A percentile compares a stretch with the other conserved stretches of the same genome.
Conservation (phyloP, 1,139 yeast species). For the Lizanozyma gosingica region DNA sequence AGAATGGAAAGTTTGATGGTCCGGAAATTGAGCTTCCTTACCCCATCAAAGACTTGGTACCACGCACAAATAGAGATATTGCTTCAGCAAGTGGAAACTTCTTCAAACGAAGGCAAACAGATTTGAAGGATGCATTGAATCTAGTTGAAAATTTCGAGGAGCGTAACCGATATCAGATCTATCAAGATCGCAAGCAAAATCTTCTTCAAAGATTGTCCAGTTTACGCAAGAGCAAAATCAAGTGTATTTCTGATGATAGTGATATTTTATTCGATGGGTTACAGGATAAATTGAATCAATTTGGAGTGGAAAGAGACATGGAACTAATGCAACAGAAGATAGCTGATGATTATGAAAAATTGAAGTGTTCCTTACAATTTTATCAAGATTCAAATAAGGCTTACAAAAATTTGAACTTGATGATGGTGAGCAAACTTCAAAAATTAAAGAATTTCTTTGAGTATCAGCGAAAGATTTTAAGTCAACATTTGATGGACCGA, state of each 20-base stretch:
- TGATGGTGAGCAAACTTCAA: conserved; percentile 26
- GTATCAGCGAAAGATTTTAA: conserved; percentile 21
- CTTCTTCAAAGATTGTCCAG: conserved; percentile 18
- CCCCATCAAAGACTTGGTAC: conserved; percentile 4
- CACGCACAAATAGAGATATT: conserved; percentile 13
- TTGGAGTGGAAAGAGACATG: conserved; percentile 21
- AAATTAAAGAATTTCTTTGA: conserved; percentile 34
- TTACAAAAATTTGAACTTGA: conserved; percentile 24
- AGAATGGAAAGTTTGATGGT: too few relatives aligned
- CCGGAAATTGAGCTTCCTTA: background rate
- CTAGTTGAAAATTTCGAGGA: conserved; percentile 10
- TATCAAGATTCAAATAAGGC: conserved; percentile 32
- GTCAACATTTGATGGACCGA: conserved; percentile 16
- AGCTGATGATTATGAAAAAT: conserved; percentile 25
- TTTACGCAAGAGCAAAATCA: conserved; percentile 19
- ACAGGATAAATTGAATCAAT: conserved; percentile 7
- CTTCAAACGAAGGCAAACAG: conserved; percentile 18
- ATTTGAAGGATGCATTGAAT: conserved; percentile 10
- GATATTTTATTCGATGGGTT: conserved; percentile 24
- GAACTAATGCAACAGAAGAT: conserved; percentile 28
- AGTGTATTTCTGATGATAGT: conserved; percentile 13
- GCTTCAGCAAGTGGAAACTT: conserved; percentile 16
- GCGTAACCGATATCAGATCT: conserved; percentile 14
- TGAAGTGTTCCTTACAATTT: conserved; percentile 24
- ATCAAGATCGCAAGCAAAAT: conserved; percentile 14